Evolutionary conservation across 2,329 filamentous ascomycete species (phyloP), one percentile per base, ranked within the genome.

Genomic region (Colletotrichum sp.): DNA sequence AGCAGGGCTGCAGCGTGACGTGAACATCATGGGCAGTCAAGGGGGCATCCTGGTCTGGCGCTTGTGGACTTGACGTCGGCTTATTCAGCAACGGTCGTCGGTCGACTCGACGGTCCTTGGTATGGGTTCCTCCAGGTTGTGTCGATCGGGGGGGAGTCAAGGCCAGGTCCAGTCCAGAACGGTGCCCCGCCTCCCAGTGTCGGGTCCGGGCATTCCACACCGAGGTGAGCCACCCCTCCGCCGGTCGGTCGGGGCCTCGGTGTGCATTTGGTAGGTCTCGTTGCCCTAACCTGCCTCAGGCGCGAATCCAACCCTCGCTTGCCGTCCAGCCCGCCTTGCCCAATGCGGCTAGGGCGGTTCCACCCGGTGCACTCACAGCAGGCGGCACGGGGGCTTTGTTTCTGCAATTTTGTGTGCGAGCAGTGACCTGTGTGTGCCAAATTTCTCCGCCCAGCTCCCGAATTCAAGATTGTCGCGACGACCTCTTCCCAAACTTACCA

Each of bases 271-370:
- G 78, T 86, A 87, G 85, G 85, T 86, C 82, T 86, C 77, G 77
- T 79, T 86, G 80, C 85, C 85, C 85, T 87, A 87, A 86, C 79
- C 80, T 81, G 73, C 77, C 79, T 77, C 77, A 75, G 71, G 75
- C 77, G 79, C 78, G 77, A 78, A 72, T 79, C 32, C 30, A 81
- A 81, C 81, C 81, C 81, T 84, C 84, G 85, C 85, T 84, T 85
- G 81, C 77, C 71, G 76, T 78, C 57, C 77, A 83, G 80, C 26
- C 57, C 68, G 65, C 80, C 79, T 81, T 82, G 39, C 85, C 82
- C 15, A 7, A 81, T 79, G 24, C 8, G 80, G 85, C 77, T 86
- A 86, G 85, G 79, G 80, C 75, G 9, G 6, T 49, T 65, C 32
- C 16, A 36, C 12, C 26, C 15, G 65, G 21, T 59, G 69, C 69